Conservation (phyloP, 2,329 filamentous ascomycete genomes). For the Hypoxylon sp. region DNA sequence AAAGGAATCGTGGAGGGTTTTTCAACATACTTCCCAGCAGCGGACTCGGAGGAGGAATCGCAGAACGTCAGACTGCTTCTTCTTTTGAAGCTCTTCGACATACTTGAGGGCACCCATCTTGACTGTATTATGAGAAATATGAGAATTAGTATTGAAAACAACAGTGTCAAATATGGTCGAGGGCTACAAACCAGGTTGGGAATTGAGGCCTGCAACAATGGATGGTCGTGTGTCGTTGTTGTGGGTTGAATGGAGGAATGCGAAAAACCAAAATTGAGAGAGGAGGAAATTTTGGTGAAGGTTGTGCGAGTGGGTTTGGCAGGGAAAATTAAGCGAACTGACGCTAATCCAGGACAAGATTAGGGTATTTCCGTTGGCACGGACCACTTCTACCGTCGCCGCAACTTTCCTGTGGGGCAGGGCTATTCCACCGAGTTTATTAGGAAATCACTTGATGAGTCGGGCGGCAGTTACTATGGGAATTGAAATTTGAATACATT, state of each 20-base stretch:
- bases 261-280: conserved; percentile 49
- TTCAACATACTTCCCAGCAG: conserved; percentile 97
- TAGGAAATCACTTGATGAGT: background rate
- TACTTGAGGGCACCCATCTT: conserved; percentile 99
- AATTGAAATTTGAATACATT: background rate
- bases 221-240: conserved; percentile 55
- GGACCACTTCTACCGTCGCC: conserved; percentile 20
- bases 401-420: background rate
- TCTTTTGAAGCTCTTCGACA: conserved; percentile 99
- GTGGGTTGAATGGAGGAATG: conserved; percentile 46
- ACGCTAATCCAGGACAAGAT: conserved; percentile 37
- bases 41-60: conserved; percentile 99
- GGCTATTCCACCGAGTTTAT: too few species aligned
- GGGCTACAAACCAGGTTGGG: conserved; percentile 55
- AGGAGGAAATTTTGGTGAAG: conserved; percentile 50
- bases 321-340: conserved; percentile 52
- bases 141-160: conserved; percentile 47
- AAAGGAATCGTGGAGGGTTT: conserved; percentile 57
- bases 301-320: conserved; percentile 49
- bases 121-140: conserved; percentile 57
- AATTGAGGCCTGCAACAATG: conserved; percentile 56
- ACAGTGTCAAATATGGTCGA: conserved; percentile 3
- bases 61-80: conserved; percentile 99
- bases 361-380: conserved; percentile 7
- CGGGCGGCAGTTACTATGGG: background rate